Conservation (phyloP, 1,139 yeast genomes). For the Sporopachydermia cereana region DNA sequence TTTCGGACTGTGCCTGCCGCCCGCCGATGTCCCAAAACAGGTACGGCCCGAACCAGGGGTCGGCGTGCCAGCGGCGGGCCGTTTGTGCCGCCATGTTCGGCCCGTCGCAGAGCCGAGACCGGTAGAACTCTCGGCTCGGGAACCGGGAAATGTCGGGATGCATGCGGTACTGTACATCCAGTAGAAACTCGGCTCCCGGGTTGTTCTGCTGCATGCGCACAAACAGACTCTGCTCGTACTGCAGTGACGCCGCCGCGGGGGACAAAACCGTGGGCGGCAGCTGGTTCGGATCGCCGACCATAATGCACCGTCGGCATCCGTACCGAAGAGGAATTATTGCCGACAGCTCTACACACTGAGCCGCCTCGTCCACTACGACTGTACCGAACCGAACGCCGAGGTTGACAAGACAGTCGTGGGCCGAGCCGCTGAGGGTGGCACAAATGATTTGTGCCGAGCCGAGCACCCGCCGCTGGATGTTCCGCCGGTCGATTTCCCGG, state of each 20-base stretch:
- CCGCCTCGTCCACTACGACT: constrained; percentile 96
- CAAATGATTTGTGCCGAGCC: constrained; percentile 82
- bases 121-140: constrained; percentile 77
- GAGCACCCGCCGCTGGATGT: constrained; percentile 60
- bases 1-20: constrained; percentile 48
- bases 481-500: constrained; percentile 67
- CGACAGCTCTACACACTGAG: constrained; percentile 92
- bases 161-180: constrained; percentile 97
- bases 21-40: constrained; percentile 63
- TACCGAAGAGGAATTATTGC: constrained; percentile 87
- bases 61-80: constrained; percentile 64
- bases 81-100: constrained; percentile 50
- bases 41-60: constrained; percentile 53
- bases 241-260: constrained; percentile 65
- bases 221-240: constrained; percentile 86
- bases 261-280: constrained; percentile 97
- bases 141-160: constrained; percentile 83
- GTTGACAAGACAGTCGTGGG: constrained; percentile 73
- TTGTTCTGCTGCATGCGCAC: constrained; percentile 78
- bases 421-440: constrained; percentile 88
- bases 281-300: constrained; percentile 99
- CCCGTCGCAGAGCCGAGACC: constrained; percentile 65
- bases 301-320: constrained; percentile 82
- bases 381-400: constrained; percentile 75
- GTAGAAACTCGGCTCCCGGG: constrained; percentile 52